Conservation (phyloP, 345 rosid species). For the Kernera saxatilis region DNA sequence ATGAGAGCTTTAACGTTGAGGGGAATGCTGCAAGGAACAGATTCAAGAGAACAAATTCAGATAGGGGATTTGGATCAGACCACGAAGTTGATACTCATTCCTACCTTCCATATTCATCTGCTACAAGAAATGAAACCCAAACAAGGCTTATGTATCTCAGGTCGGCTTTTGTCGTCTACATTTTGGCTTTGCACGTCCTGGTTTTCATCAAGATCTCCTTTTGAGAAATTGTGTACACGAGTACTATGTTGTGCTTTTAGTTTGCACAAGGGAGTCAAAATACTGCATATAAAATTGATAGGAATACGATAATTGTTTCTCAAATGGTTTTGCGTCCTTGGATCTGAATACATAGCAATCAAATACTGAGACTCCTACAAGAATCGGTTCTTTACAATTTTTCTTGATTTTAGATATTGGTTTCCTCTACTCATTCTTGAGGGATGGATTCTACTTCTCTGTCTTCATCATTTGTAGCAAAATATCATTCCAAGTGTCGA, state of each 20-base stretch:
- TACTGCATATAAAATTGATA: slow-evolving; percentile 21
- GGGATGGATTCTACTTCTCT: slow-evolving; percentile 16
- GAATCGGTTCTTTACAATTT: slow-evolving; percentile 3
- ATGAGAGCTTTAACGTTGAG: slow-evolving; percentile 51
- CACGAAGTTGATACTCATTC: slow-evolving; percentile 37
- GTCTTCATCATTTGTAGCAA: slow-evolving; percentile 49
- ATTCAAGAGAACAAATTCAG: slow-evolving; percentile 56
- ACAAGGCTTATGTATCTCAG: slow-evolving; percentile 70
- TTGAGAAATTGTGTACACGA: slow-evolving; percentile 38
- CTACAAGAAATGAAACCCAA: slow-evolving; percentile 53
- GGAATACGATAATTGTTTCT: slow-evolving; percentile 1
- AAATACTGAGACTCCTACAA: slow-evolving; percentile 11
- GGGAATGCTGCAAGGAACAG: slow-evolving; percentile 61
- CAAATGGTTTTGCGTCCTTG: not conserved
- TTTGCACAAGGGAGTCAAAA: slow-evolving; percentile 5
- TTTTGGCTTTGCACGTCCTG: slow-evolving; percentile 63
- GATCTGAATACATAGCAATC: not conserved
- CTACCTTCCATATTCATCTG: slow-evolving; percentile 53
- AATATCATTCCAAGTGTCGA: slow-evolving; percentile 70
- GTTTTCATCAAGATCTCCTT: slow-evolving; percentile 90
- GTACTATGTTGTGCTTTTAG: slow-evolving; percentile 20
- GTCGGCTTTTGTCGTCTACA: slow-evolving; percentile 82
- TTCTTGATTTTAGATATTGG: not conserved
- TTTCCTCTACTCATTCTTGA: not conserved
- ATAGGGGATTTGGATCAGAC: slow-evolving; percentile 53